Evolutionary conservation across 441 rosid genomes (phyloP), one percentile per base, ranked within the genome.

Genomic region (Arabidopsis hybrid): DNA sequence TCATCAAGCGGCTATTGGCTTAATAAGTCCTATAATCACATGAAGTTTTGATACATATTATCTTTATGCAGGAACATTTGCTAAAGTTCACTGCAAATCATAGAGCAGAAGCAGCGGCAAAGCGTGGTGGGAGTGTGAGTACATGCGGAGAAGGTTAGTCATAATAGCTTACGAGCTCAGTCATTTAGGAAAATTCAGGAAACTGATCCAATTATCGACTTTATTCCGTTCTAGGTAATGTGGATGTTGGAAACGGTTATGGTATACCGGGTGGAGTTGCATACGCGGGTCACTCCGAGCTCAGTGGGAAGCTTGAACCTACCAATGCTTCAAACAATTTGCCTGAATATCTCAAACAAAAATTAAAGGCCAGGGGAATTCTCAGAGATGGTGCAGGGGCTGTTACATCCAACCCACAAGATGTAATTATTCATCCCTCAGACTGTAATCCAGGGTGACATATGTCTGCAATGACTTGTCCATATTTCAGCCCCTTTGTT

Each of bases 201-300:
- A 38, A 70, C 12, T 1, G 2, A 34, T 53, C 39, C 13, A 38
- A n/a, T 17, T 11, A 53, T 5, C 50, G 62, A 26, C 0, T 51
- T 36, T 57, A 13, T 50, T 51, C 8, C 2, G 1, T 3, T 0
- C 60, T 81, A 89, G 99, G 87, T 79, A 87, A 88, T 78, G 69
- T 81, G 57, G 99, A 92, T 80, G 93, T 92, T 65, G 99, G 99
- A 67, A 95, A 95, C 78, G 97, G 97, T 50, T 92, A 95, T 75
- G 99, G 97, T 79, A 90, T 95, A 58, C 99, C 99, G 0, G 99
- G 99, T 52, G 99, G 99, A 82, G 89, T 89, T 83, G 96, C 97
- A 67, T 73, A 82, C 65, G 81, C 80, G 9, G 82, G 85, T 55
- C 57, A 46, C 32, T 65, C 80, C 0, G 79, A 82, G 53, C 47